These are phyloP conservation scores for Cladophialophora chaetospira DNA, from an alignment of 2,329 filamentous ascomycete genomes.

Conservation along the genomic window DNA sequence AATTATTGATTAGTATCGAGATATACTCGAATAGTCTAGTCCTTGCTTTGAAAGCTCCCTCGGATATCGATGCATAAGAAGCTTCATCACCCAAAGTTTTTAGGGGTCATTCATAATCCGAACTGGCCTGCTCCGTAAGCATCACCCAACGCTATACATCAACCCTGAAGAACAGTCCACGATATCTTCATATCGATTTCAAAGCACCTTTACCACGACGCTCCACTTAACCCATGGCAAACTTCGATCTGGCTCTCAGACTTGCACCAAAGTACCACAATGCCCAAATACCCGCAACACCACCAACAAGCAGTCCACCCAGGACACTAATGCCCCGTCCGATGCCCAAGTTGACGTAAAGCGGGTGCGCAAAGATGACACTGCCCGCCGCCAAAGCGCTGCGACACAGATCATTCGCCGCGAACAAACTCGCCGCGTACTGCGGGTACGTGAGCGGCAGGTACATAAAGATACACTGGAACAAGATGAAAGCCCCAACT, in stretches of 20 bases:
- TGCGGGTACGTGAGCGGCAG: slow-evolving; percentile 33
- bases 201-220: too few species aligned
- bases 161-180: too few species aligned
- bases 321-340: slow-evolving; percentile 38
- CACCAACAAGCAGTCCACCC: slow-evolving; percentile 40
- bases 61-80: too few species aligned
- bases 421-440: slow-evolving; percentile 35
- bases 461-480: slow-evolving; percentile 37
- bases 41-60: too few species aligned
- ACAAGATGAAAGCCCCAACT: slow-evolving; percentile 30
- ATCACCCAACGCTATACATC: too few species aligned
- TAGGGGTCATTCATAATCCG: too few species aligned
- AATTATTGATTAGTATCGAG: too few species aligned
- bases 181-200: too few species aligned
- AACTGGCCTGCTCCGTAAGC: too few species aligned
- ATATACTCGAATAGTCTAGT: too few species aligned
- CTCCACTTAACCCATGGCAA: slow-evolving; percentile 37
- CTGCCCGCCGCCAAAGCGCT: slow-evolving; percentile 39
- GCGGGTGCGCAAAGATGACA: slow-evolving; percentile 41
- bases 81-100: too few species aligned
- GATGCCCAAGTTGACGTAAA: slow-evolving; percentile 42
- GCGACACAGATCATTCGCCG: slow-evolving; percentile 35
- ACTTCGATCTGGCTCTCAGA: slow-evolving; percentile 60
- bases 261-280: slow-evolving; percentile 60
- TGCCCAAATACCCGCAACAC: slow-evolving; percentile 59